These are phyloP conservation scores for Asterochloris sp. DNA, from an alignment of 139 green algal genomes.

Conservation along the genomic window DNA sequence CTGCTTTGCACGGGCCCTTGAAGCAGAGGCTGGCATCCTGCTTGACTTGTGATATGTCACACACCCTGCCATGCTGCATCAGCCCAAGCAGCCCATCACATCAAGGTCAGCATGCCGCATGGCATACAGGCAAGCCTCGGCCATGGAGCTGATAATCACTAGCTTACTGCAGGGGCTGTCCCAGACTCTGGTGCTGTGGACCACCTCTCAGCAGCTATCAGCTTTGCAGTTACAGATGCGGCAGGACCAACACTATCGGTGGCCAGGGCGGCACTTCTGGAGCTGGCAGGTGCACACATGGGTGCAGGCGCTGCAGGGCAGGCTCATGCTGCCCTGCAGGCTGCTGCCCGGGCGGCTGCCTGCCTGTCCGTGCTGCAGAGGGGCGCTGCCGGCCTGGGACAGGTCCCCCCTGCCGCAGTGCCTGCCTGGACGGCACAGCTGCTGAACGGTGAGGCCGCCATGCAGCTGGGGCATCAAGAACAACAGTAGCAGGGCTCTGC, in stretches of 20 bases:
- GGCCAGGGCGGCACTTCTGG: constrained; percentile 2
- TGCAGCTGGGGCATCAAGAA: not conserved
- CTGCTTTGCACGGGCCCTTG: too few relatives aligned
- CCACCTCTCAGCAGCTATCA: too few relatives aligned
- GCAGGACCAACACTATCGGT: constrained; percentile 11
- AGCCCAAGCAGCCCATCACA: too few relatives aligned
- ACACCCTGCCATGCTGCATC: too few relatives aligned
- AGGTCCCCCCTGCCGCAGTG: not conserved
- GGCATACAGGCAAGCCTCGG: too few relatives aligned
- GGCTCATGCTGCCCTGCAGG: not conserved
- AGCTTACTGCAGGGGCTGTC: too few relatives aligned
- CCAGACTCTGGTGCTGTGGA: too few relatives aligned
- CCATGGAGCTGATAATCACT: too few relatives aligned
- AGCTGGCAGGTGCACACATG: not conserved
- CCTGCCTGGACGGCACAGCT: not conserved
- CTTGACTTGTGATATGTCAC: too few relatives aligned
- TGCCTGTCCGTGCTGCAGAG: not conserved
- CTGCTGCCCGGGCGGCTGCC: not conserved
- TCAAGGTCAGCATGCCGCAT: too few relatives aligned
- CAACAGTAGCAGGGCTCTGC: not conserved
- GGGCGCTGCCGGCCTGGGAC: not conserved
- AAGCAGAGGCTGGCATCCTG: too few relatives aligned
- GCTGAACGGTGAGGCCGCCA: not conserved
- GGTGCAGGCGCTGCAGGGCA: not conserved
- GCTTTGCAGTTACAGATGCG: not conserved